Evolutionary conservation across 192 early-diverging fungal genomes (phyloP).

Genomic region (Umbelopsis vinacea): DNA sequence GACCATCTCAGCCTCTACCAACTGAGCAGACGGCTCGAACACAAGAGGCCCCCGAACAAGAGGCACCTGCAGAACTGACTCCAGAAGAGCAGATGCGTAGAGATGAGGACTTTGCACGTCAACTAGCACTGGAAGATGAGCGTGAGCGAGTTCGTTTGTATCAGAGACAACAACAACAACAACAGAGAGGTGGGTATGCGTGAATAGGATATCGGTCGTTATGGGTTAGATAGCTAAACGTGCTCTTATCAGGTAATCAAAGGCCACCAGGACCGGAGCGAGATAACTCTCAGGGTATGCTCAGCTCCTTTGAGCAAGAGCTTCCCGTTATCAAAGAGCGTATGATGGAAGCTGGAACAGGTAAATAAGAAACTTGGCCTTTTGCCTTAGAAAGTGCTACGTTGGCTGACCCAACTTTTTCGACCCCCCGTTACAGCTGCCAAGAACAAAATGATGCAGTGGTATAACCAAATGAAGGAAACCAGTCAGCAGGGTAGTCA

Average conservation of each 20-base stretch:
- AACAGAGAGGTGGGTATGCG: neutral
- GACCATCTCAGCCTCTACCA: neutral
- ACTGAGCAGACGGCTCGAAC: neutral
- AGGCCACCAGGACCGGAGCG: neutral
- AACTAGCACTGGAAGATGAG: constrained; percentile 54
- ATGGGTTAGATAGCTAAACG: too few species aligned
- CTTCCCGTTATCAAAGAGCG: constrained; percentile 62
- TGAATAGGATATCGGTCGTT: too few species aligned
- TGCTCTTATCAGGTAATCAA: neutral
- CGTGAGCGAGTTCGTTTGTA: constrained; percentile 22
- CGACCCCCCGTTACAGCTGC: constrained; percentile 42
- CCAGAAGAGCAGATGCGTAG: constrained; percentile 55
- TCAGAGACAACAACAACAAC: neutral
- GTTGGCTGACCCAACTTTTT: too few species aligned
- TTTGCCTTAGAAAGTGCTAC: too few species aligned
- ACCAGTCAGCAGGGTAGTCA: constrained; percentile 17
- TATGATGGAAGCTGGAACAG: constrained; percentile 56
- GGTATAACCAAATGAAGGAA: constrained; percentile 57
- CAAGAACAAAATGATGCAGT: constrained; percentile 62
- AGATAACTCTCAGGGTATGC: neutral
- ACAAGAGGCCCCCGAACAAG: constrained; percentile 30
- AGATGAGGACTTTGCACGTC: constrained; percentile 60
- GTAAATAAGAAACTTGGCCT: constrained; percentile 22
- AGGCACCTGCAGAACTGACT: constrained; percentile 21
- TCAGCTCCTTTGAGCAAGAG: constrained; percentile 43